A percentile compares a stretch with the other conserved stretches of the same genome.
Conservation (phyloP, 805 yeast genomes). For the Candida glaebosa region DNA sequence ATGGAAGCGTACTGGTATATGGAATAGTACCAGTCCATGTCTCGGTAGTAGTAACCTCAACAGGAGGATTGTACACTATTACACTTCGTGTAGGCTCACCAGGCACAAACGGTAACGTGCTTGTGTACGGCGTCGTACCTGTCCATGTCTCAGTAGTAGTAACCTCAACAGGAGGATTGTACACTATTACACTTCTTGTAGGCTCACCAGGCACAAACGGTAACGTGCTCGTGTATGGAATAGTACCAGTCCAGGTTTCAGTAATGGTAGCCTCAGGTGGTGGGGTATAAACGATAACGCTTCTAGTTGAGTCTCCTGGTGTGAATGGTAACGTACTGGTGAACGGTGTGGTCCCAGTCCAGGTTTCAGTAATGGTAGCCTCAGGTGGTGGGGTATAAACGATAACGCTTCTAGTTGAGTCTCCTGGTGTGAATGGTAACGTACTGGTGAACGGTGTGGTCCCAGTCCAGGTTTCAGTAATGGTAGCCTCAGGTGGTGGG, state of each 20-base stretch:
- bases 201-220: conserved; percentile 7
- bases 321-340: conserved; percentile 10
- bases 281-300: conserved; percentile 11
- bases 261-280: conserved; percentile 12
- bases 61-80: conserved; percentile 10
- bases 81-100: conserved; percentile 12
- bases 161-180: conserved; percentile 11
- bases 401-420: conserved; percentile 10
- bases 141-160: conserved; percentile 10
- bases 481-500: conserved; percentile 12
- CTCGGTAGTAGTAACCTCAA: no score
- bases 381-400: conserved; percentile 10
- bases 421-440: conserved; percentile 7
- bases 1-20: conserved; percentile 9
- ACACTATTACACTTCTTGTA: conserved; percentile 12
- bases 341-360: conserved; percentile 10
- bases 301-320: conserved; percentile 10
- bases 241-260: conserved; percentile 9
- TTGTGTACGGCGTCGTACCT: conserved; percentile 12
- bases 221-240: conserved; percentile 11
- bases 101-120: conserved; percentile 7
- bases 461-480: conserved; percentile 9
- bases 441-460: conserved; percentile 13
- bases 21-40: conserved; percentile 10
- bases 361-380: conserved; percentile 12